Base-by-base conservation (phyloP, 2,329 filamentous ascomycete species). In the Aspergillus ustus region DNA sequence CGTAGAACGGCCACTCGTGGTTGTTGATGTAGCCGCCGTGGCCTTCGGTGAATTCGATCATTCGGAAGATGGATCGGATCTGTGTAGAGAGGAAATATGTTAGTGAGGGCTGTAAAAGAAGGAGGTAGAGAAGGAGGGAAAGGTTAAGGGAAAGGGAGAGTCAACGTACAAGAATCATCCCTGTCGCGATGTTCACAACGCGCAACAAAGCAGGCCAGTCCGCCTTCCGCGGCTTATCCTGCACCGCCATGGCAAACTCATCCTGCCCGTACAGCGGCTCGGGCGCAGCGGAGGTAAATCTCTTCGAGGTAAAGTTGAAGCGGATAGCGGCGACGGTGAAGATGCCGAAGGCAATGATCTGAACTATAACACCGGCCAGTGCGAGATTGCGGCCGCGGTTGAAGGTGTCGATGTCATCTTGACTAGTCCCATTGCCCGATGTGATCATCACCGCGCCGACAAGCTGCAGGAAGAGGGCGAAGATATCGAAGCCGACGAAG, bases 41-140 rank as follows among this genome's bases (percentile, higher is more conserved):
- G 13, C 80, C 81, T 70, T 77, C 71, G 2, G 73, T 73, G 61
- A 82, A 85, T 70, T 85, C 83, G 9, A 84, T 69, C 3, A 83
- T 73, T 52, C 83, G 79, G 61, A 80, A 83, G 15, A 83, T 61
- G 8, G 78, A 82, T 13, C 83, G 75, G 7, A 81, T 67, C 67
- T 72, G 15, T 25, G 22, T 13, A 13, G 11, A 4, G 43, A 44
- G 25, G 63, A 46, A 52, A 52, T n/a, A 2, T 64, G 50, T 11
- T 57, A 61, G 25, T 51, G 19, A 15, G 49, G 15, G 22, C 7
- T 19, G 29, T 29, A 17, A 15, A 51, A 5, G 31, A 15, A 37
- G 3, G 31, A 37, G 31, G 8, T 34, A 34, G 13, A 37, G 31
- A 9, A 15, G 15, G 34, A 40, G 11, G 45, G 44, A 46, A 34